Evolutionary conservation across 306 rosid species (phyloP), one percentile per base, ranked within the genome.

Genomic region (Corylus avellana): DNA sequence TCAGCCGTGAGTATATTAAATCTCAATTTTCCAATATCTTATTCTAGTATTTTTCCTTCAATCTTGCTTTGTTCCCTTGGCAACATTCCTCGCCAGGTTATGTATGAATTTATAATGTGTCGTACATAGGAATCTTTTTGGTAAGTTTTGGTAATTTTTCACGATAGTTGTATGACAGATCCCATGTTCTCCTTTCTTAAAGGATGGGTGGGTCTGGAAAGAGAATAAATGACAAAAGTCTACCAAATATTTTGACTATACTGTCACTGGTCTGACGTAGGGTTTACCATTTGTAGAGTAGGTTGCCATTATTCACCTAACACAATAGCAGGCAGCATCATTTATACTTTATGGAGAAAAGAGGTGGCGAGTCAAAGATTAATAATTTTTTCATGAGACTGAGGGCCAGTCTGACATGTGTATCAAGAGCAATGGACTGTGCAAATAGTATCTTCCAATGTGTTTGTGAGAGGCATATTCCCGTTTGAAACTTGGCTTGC

Each of bases 1-100:
- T 29, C 91, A 79, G 93, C 98, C 76, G 98, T 94, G 88, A 87
- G 97, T 87, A 75, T 25, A n/a, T 35, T 27, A 55, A 4, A 7
- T 70, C n/a, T 46, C 58, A 27, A 8, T 5, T 48, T 25, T 72
- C 50, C 13, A 13, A 48, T 49, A 50, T 47, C 22, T 47, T 49
- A 48, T 12, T 71, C 9, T 2, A 7, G 6, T 12, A 50, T 44
- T 49, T 48, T 20, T 5, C 57, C 59, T 12, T 47, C 42, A 12
- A 50, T 71, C 27, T 14, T 39, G 46, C 8, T 7, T 12, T 37
- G 20, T 18, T 14, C 5, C 47, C 12, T 37, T 1, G 27, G 51
- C 4, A 68, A n/a, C 51, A 42, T 39, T 59, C 51, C 8, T 42
- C 3, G 6, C 16, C 42, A 39, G 25, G 27, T 51, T 67, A 2